Conservation (phyloP, 306 rosid genomes). For the Rosa rugosa region DNA sequence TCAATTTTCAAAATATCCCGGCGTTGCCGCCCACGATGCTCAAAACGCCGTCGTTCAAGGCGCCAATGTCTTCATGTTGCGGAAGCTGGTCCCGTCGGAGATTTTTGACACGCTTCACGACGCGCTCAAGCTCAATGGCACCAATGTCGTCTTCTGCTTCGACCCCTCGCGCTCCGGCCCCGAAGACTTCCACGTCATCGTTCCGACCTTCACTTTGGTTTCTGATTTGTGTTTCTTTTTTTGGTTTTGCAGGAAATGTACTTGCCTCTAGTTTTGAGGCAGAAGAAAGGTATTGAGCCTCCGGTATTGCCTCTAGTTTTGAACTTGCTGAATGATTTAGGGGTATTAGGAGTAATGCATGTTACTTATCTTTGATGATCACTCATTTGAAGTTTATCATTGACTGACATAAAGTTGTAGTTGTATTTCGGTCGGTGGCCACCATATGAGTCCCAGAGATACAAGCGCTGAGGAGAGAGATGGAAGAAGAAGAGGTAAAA, state of each 20-base stretch:
- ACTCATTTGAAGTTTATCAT: neutral
- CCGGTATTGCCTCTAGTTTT: slow-evolving; percentile 8
- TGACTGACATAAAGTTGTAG: neutral
- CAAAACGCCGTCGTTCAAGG: slow-evolving; percentile 64
- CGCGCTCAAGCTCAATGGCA: slow-evolving; percentile 78
- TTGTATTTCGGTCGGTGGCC: neutral
- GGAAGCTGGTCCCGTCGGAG: slow-evolving; percentile 86
- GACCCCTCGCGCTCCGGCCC: slow-evolving; percentile 79
- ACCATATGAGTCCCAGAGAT: too few relatives aligned
- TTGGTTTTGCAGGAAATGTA: slow-evolving; percentile 59
- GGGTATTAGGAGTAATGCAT: neutral
- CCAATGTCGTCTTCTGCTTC: slow-evolving; percentile 71
- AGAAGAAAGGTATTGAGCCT: slow-evolving; percentile 65
- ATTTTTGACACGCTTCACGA: slow-evolving; percentile 82
- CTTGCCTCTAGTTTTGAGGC: slow-evolving; percentile 86
- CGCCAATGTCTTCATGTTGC: slow-evolving; percentile 76
- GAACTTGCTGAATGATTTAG: neutral
- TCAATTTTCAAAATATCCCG: neutral
- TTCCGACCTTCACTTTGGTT: slow-evolving; percentile 15
- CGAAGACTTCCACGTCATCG: slow-evolving; percentile 72
- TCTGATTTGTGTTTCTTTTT: neutral
- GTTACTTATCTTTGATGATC: neutral
- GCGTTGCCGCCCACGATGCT: slow-evolving; percentile 34
- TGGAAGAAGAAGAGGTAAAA: too few relatives aligned
- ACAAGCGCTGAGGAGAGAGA: too few relatives aligned